Evolutionary conservation across 257 asterid genomes (phyloP).

Genomic region (Solanum chiquidenum): DNA sequence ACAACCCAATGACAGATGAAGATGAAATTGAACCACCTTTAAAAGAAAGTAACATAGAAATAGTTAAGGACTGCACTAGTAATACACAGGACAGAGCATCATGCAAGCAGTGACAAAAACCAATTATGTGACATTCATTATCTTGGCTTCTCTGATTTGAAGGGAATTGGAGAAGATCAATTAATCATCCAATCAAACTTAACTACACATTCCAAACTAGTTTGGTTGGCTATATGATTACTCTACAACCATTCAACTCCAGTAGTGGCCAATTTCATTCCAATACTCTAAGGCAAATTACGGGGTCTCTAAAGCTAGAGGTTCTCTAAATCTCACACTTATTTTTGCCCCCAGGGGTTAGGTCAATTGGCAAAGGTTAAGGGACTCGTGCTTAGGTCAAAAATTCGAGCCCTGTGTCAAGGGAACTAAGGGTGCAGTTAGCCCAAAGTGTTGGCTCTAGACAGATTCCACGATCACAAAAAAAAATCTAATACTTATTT

Average conservation of each 20-base stretch:
- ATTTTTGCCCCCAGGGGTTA: background rate
- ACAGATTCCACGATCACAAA: background rate
- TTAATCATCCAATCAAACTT: background rate
- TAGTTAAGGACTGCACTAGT: background rate
- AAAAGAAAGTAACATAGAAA: constrained; percentile 7
- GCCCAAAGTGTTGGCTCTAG: background rate
- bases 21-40: constrained; percentile 50
- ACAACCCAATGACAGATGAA: constrained; percentile 43
- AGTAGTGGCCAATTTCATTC: background rate
- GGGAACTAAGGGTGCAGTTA: background rate
- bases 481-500: background rate
- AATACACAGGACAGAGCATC: background rate
- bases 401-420: background rate
- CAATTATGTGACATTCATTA: background rate
- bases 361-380: background rate
- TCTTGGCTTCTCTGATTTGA: background rate
- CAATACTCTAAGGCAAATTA: background rate
- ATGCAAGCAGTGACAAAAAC: background rate
- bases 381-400: background rate
- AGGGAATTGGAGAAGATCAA: background rate
- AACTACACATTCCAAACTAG: background rate
- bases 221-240: background rate
- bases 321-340: background rate
- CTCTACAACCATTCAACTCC: background rate
- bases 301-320: background rate